These are phyloP conservation scores for Podaxis carcinomalis DNA, from an alignment of 768 basidiomycete species.

Conservation along the genomic window DNA sequence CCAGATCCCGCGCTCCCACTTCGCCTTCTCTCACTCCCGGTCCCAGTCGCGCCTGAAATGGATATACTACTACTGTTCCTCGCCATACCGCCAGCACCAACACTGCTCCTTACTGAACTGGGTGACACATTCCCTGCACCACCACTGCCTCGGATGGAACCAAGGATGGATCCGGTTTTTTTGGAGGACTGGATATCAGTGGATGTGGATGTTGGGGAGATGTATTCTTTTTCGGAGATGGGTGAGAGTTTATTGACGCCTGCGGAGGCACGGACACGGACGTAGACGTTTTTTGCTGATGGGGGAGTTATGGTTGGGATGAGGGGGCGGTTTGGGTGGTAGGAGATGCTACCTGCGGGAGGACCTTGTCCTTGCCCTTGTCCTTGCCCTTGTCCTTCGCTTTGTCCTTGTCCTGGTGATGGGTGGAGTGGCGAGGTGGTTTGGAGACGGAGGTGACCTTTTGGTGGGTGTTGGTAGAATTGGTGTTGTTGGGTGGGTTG, in stretches of 20 bases:
- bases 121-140: too few species aligned
- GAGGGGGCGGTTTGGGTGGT: background rate
- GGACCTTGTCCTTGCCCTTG: too few species aligned
- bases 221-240: constrained; percentile 61
- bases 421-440: background rate
- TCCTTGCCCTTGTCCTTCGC: too few species aligned
- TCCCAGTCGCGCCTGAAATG: background rate
- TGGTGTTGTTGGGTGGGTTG: background rate
- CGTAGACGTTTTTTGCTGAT: constrained; percentile 28
- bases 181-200: constrained; percentile 15
- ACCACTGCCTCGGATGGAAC: background rate
- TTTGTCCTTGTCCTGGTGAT: too few species aligned
- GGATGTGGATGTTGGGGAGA: constrained; percentile 36
- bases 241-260: constrained; percentile 53
- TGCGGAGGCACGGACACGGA: constrained; percentile 29
- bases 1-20: background rate
- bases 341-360: background rate
- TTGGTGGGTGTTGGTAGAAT: background rate
- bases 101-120: too few species aligned
- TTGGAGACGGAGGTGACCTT: background rate
- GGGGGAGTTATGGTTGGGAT: constrained; percentile 14
- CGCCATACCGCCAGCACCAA: background rate
- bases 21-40: background rate
- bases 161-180: constrained; percentile 12
- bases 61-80: constrained; percentile 1